Evolutionary conservation across 2,329 filamentous ascomycete genomes (phyloP).

Genomic region (Colletotrichum orbiculare): DNA sequence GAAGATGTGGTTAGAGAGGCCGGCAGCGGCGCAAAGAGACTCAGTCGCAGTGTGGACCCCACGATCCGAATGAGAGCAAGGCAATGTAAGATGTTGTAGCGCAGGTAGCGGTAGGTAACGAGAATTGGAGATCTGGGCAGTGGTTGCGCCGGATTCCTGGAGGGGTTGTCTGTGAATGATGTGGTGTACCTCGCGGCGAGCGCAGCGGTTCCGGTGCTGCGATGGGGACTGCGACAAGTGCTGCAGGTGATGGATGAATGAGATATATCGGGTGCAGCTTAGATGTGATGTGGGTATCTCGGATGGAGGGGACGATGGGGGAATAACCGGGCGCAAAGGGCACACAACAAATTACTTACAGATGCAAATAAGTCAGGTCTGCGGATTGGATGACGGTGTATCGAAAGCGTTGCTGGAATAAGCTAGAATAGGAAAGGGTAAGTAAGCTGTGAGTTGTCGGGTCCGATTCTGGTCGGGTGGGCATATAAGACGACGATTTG

Average conservation of each 20-base stretch:
- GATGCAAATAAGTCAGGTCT: slow-evolving; percentile 1
- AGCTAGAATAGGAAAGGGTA: slow-evolving; percentile 31
- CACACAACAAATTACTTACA: slow-evolving; percentile 33
- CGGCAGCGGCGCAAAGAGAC: slow-evolving; percentile 21
- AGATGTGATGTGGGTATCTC: slow-evolving; percentile 26
- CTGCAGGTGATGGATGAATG: slow-evolving; percentile 18
- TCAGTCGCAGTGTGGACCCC: slow-evolving; percentile 33
- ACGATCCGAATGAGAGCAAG: slow-evolving; percentile 22
- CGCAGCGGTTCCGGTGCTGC: slow-evolving; percentile 5
- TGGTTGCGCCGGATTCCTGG: slow-evolving; percentile 26
- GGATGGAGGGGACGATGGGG: slow-evolving; percentile 11
- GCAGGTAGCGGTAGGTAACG: slow-evolving; percentile 4
- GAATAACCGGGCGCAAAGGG: slow-evolving; percentile 8
- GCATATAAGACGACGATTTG: slow-evolving; percentile 31
- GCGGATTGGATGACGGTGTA: slow-evolving; percentile 7
- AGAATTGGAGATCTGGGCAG: slow-evolving; percentile 16
- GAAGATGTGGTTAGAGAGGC: slow-evolving; percentile 29
- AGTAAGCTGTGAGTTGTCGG: slow-evolving; percentile 15
- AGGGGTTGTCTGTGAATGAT: slow-evolving; percentile 11
- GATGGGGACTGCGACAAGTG: not conserved
- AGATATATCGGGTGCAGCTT: slow-evolving; percentile 35
- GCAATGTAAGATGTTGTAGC: too few species aligned
- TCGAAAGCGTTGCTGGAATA: slow-evolving; percentile 5
- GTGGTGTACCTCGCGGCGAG: slow-evolving; percentile 10
- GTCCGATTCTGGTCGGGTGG: slow-evolving; percentile 29